Evolutionary conservation across 495 filamentous ascomycete genomes (phyloP).

Genomic region (Apodospora peruviana): DNA sequence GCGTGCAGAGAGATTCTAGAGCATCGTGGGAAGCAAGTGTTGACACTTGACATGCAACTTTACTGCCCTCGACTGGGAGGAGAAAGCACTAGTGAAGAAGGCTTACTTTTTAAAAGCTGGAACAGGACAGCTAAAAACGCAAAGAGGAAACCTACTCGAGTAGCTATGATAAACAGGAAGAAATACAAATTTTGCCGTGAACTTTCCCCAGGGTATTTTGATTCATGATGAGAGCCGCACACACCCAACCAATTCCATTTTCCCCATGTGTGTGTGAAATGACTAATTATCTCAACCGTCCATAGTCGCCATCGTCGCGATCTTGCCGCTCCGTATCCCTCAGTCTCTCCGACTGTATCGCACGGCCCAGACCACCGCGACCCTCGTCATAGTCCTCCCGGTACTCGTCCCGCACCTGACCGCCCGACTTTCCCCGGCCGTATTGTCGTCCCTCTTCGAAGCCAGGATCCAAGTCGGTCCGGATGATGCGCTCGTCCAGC

Average conservation of each 20-base stretch:
- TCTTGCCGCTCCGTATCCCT: conserved; percentile 48
- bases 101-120: too few relatives aligned
- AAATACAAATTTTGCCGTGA: not conserved
- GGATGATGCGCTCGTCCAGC: conserved; percentile 91
- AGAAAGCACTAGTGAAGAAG: too few relatives aligned
- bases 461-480: conserved; percentile 94
- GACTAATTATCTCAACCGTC: conserved; percentile 42
- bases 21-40: not conserved
- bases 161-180: not conserved
- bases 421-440: conserved; percentile 82
- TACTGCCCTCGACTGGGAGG: too few relatives aligned
- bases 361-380: conserved; percentile 68
- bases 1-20: not conserved
- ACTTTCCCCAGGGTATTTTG: conserved; percentile 13
- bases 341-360: conserved; percentile 57
- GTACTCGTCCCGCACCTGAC: conserved; percentile 97
- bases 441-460: conserved; percentile 96
- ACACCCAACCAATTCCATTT: not conserved
- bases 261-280: not conserved
- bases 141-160: not conserved
- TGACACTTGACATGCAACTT: too few relatives aligned
- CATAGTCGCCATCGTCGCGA: conserved; percentile 45
- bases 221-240: not conserved
- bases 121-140: too few relatives aligned
- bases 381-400: conserved; percentile 94